Base-by-base conservation (phyloP, 176 grass and related monocot species). In the sorghum (Sorghum bicolor) region DNA sequence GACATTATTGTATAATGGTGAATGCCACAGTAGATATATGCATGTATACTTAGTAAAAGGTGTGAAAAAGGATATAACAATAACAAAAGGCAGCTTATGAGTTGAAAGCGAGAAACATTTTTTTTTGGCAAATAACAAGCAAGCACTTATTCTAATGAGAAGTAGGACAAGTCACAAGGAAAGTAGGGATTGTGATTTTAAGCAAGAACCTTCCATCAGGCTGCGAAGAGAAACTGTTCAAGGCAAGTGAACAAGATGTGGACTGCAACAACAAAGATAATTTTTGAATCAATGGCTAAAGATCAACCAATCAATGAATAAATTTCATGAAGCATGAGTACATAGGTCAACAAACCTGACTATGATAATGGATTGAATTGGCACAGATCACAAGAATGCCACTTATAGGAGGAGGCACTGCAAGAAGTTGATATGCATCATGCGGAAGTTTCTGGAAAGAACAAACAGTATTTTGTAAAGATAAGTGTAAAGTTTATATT, bases 391-490 rank as follows among this genome's bases (percentile, higher is more conserved):
- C 96, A 95, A 98, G 89, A 77, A 95, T 93, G 74, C 93, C 96
- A 7, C 96, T 88, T 67, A 98, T 94, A 88, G 96, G 96, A 43
- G 96, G 82, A 80, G 96, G 96, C 22, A 95, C 96, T 24, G 93
- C 89, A 64, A 98, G 93, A 83, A 98, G 76, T 80, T 98, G 94
- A 77, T 95, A 93, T 60, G 96, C 96, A 87, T 98, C 93, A 61
- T 98, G 89, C 1, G 96, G 96, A 72, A 95, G 45, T 82, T 91
- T 93, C 96, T 98, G 89, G 38, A 85, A 66, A 79, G 79, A 89
- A 72, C 37, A 50, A 66, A 48, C 15, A 25, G 50, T 76, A 19
- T 52, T 79, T 63, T 79, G n/a, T 63, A 67, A 67, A 71, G 16
- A 29, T 57, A 86, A 79, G 14, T 70, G 58, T 45, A 86, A 82